Conservation (phyloP, 1,284 basidiomycete species). For the Uromyces viciae-fabae region DNA sequence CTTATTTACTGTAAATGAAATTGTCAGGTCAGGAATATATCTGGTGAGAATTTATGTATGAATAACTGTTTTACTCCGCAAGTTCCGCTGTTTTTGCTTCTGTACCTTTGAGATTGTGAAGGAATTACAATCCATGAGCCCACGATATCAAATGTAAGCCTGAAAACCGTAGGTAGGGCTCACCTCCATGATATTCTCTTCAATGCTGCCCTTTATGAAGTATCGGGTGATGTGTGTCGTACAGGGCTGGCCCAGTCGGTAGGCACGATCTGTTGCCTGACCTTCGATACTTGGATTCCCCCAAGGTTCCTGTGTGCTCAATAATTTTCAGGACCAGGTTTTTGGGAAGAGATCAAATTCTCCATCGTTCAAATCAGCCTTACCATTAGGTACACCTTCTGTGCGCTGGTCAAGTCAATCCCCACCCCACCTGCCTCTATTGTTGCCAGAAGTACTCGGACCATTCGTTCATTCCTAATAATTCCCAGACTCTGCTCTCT, state of each 20-base stretch:
- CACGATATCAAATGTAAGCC: background rate
- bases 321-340: background rate
- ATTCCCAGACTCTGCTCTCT: background rate
- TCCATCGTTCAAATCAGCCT: background rate
- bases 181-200: constrained; percentile 9
- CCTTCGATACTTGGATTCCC: constrained; percentile 6
- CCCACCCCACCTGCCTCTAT: background rate
- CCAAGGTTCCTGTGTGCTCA: background rate
- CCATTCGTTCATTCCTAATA: background rate
- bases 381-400: constrained; percentile 13
- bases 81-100: background rate
- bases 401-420: background rate
- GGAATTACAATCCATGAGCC: background rate
- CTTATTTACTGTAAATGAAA: too few relatives aligned
- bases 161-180: background rate
- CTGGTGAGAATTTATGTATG: too few relatives aligned
- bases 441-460: background rate
- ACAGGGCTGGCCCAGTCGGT: background rate
- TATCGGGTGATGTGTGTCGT: background rate
- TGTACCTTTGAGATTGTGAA: background rate
- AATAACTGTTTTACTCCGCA: background rate
- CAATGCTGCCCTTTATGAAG: background rate
- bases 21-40: too few relatives aligned
- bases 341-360: background rate
- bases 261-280: background rate